Evolutionary conservation across 768 basidiomycete genomes (phyloP), one percentile per base, ranked within the genome.

Genomic region (Saitozyma sp.): DNA sequence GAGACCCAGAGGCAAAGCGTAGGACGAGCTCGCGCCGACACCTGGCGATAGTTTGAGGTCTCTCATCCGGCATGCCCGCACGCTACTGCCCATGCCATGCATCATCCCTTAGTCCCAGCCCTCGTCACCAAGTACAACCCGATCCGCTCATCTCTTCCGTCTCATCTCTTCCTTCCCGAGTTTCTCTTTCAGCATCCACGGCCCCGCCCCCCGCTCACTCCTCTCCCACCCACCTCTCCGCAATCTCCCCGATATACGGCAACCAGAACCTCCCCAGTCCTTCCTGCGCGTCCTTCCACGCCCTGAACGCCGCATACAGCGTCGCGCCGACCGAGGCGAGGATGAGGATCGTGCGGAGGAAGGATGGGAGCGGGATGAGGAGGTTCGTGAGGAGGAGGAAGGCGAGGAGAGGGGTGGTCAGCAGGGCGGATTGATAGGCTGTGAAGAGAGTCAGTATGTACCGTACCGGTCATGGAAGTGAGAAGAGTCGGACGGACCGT

Each of bases 341-440:
- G 6, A 84, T 84, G 61, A 84, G 78, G 10, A 86, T 56, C 5
- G 81, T 82, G 56, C 81, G 80, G 14, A 89, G 72, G 82, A 85
- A 85, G 4, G 81, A 67, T 6, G 85, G 83, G 64, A 87, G 82
- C 43, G 81, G 83, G 29, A 86, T 72, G 8, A 88, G 71, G 19
- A 85, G 83, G 42, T 83, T 80, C 66, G 88, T 69, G 62, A 90
- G 82, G 59, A 79, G 70, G 57, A 86, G 81, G 41, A 87, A 63
- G 29, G 86, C 52, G 41, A 89, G 69, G 9, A 89, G 77, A 7
- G 89, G 89, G 0, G 85, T 85, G 6, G 86, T 85, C 49, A 89
- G 77, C 11, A 91, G 82, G 5, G 88, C 89, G 10, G 89, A 89
- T 79, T 90, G 89, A 73, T 90, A 90, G 39, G 88, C 90, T 91